These are phyloP conservation scores for Lasiosphaeris hirsuta DNA, from an alignment of 495 filamentous ascomycete genomes.

Conservation along the genomic window DNA sequence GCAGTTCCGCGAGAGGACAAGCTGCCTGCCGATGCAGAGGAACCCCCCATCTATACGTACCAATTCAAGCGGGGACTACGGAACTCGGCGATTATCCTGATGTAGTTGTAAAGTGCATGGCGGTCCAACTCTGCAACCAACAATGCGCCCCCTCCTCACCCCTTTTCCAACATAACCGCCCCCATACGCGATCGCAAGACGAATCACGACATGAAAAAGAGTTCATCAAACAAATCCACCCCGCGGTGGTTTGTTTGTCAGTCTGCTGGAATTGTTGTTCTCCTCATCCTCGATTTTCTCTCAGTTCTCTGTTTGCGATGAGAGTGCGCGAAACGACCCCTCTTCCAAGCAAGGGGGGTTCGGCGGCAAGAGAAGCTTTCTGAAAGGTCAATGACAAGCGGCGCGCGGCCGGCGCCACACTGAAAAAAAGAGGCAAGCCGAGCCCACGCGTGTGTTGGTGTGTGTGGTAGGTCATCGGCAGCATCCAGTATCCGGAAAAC, in stretches of 20 bases:
- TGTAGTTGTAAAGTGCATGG: neutral
- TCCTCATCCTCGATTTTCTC: neutral
- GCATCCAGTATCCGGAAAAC: slow-evolving; percentile 3
- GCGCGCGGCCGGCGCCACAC: slow-evolving; percentile 8
- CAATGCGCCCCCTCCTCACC: neutral
- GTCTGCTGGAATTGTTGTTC: neutral
- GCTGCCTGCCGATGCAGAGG: too few relatives aligned
- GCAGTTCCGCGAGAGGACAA: too few relatives aligned
- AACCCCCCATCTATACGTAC: too few relatives aligned
- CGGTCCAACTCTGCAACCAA: neutral
- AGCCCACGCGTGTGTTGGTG: neutral
- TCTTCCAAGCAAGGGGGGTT: slow-evolving; percentile 13
- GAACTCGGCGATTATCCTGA: neutral
- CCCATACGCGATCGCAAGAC: neutral
- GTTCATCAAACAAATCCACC: neutral
- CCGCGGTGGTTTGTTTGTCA: neutral
- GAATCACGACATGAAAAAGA: neutral
- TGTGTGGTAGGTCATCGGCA: slow-evolving; percentile 1
- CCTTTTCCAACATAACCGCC: neutral
- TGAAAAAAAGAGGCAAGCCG: slow-evolving; percentile 3
- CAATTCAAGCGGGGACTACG: too few relatives aligned
- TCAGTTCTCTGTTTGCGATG: neutral
- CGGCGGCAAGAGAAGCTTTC: slow-evolving; percentile 44
- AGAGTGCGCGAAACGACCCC: slow-evolving; percentile 10
- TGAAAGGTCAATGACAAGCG: slow-evolving; percentile 34